Conservation (phyloP, 1,139 yeast genomes). For the Suhomyces bolitotheri region DNA sequence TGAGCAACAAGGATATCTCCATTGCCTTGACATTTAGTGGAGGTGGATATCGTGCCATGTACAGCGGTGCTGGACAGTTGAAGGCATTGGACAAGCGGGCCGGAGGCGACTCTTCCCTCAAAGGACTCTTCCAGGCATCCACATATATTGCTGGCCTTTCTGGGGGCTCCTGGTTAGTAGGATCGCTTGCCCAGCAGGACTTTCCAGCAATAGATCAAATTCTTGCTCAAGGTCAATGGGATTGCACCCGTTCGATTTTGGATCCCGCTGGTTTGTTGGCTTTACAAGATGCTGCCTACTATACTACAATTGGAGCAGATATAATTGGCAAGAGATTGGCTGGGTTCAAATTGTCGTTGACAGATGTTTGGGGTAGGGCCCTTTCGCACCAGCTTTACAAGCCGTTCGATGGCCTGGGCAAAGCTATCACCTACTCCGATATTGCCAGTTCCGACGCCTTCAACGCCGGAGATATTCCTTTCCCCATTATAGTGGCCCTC, state of each 20-base stretch:
- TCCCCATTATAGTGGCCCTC: conserved; percentile 22
- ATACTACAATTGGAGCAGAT: conserved; percentile 11
- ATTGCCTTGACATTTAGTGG: conserved; percentile 85
- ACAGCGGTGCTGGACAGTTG: conserved; percentile 80
- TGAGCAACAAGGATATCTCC: conserved; percentile 33
- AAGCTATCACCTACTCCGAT: conserved; percentile 31
- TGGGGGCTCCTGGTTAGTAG: conserved; percentile 27
- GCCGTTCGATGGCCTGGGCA: conserved; percentile 17
- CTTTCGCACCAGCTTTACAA: conserved; percentile 23
- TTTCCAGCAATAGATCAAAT: conserved; percentile 20
- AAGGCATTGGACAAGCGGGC: conserved; percentile 74
- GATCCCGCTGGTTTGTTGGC: conserved; percentile 41
- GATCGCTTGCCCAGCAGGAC: conserved; percentile 19
- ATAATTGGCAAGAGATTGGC: conserved; percentile 18
- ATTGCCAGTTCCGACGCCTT: conserved; percentile 24
- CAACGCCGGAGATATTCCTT: conserved; percentile 25
- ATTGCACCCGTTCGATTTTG: conserved; percentile 38
- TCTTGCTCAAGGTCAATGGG: conserved; percentile 18
- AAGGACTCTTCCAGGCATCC: conserved; percentile 23
- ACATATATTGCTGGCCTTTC: conserved; percentile 26
- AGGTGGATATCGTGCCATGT: conserved; percentile 92
- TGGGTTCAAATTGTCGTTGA: conserved; percentile 19
- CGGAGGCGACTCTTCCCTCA: conserved; percentile 35
- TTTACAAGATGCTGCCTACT: conserved; percentile 15
- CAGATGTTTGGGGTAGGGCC: conserved; percentile 25